Percentiles rank a stretch among this genome's conserved stretches.
Evolutionary conservation across 208 protist species (phyloP).

Genomic region (Leishmania aethiopica): DNA sequence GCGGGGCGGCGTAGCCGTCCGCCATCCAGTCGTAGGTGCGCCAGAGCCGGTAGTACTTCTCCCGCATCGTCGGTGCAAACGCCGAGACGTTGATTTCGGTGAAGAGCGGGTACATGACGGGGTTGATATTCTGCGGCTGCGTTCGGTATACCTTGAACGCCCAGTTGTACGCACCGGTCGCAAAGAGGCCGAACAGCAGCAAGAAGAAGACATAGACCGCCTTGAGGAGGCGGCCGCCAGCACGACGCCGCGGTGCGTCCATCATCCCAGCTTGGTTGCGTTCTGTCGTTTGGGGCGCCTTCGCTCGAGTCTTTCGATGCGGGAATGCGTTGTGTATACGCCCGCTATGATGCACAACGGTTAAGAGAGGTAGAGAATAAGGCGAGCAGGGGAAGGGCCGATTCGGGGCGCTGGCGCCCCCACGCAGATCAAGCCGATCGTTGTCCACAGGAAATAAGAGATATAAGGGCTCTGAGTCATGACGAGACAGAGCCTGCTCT

Average conservation of each 20-base stretch:
- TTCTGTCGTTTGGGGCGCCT: neutral
- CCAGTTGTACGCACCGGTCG: conserved; percentile 51
- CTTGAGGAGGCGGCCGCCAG: neutral
- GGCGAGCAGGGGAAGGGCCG: neutral
- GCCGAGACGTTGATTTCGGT: conserved; percentile 39
- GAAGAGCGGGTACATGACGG: conserved; percentile 54
- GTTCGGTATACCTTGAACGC: conserved; percentile 44
- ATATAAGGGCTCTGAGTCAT: neutral
- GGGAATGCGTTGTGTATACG: neutral
- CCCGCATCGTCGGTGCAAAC: conserved; percentile 27
- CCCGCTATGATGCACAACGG: neutral
- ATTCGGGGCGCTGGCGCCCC: no score
- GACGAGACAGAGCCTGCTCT: neutral
- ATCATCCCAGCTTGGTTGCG: neutral
- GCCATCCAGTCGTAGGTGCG: conserved; percentile 69
- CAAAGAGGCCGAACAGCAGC: conserved; percentile 34
- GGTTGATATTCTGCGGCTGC: conserved; percentile 54
- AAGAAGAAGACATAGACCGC: conserved; percentile 33
- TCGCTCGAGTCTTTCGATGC: neutral
- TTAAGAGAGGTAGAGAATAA: neutral
- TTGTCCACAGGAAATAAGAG: neutral
- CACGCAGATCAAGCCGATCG: no score
- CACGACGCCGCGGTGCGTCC: neutral
- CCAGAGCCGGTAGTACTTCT: conserved; percentile 63
- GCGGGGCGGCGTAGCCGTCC: conserved; percentile 47